Evolutionary conservation across 2,329 filamentous ascomycete genomes (phyloP).

Genomic region (Metarhizium sp.): DNA sequence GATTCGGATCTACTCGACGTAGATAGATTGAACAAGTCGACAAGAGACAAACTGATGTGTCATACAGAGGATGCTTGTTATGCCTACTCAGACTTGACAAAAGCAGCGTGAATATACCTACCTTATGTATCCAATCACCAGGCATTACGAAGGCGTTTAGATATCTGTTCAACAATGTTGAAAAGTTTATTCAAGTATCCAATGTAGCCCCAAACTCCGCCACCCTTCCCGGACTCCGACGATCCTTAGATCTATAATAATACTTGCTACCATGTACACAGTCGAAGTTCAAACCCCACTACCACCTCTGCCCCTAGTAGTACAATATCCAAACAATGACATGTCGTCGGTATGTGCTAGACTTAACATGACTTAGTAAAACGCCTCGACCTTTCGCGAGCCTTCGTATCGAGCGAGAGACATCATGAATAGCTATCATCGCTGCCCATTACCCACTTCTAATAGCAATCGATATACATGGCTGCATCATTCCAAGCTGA

Average conservation of each 20-base stretch:
- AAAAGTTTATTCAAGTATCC: constrained; percentile 4
- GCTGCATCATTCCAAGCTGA: neutral
- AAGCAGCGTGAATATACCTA: too few relatives aligned
- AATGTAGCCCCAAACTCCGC: constrained; percentile 6
- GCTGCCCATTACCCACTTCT: neutral
- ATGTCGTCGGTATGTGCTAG: neutral
- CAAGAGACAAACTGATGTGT: neutral
- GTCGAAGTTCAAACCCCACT: constrained; percentile 8
- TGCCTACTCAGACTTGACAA: too few relatives aligned
- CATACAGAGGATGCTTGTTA: neutral
- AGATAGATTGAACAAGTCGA: constrained; percentile 25
- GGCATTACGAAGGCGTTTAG: neutral
- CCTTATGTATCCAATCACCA: too few relatives aligned
- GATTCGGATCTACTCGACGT: constrained; percentile 60
- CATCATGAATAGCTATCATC: neutral
- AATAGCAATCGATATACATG: neutral
- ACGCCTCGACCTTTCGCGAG: neutral
- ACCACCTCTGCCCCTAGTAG: constrained; percentile 10
- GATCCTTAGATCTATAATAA: neutral
- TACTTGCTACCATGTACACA: constrained; percentile 13
- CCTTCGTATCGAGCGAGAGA: neutral
- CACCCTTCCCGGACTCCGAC: constrained; percentile 6
- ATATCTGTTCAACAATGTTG: neutral
- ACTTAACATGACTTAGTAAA: neutral
- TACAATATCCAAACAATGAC: constrained; percentile 17